A percentile compares a stretch with the other conserved stretches of the same genome.
Evolutionary conservation across 768 basidiomycete species (phyloP).

Genomic region (Cyclocybe aegerita): DNA sequence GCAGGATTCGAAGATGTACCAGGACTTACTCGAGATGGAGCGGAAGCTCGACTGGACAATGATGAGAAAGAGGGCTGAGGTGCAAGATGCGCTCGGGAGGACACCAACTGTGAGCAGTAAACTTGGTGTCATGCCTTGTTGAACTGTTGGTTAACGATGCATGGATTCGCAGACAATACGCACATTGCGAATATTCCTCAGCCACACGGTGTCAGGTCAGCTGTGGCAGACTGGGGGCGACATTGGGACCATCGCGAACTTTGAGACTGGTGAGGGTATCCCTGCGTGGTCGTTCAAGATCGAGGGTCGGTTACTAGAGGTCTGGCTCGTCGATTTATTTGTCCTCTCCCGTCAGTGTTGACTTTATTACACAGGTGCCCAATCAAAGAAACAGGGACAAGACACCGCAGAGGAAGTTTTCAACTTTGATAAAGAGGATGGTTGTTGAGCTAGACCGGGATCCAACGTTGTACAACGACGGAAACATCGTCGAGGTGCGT

Average conservation of each 20-base stretch:
- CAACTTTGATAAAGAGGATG: conserved; percentile 81
- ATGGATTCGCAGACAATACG: conserved; percentile 61
- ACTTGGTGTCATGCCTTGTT: background rate
- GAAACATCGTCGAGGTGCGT: conserved; percentile 86
- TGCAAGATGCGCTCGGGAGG: conserved; percentile 83
- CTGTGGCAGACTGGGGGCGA: conserved; percentile 69
- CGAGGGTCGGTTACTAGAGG: conserved; percentile 86
- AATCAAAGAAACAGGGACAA: conserved; percentile 68
- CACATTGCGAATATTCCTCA: conserved; percentile 82
- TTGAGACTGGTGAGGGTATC: conserved; percentile 86
- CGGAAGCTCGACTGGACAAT: conserved; percentile 94
- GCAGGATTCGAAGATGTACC: conserved; percentile 84
- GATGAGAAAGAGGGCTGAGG: conserved; percentile 84
- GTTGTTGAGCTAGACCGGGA: conserved; percentile 88
- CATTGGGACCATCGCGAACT: conserved; percentile 43
- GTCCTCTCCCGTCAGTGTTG: background rate
- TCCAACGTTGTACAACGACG: conserved; percentile 74
- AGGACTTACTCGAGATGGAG: conserved; percentile 84
- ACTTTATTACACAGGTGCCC: conserved; percentile 39
- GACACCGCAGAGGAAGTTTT: conserved; percentile 71
- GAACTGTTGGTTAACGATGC: background rate
- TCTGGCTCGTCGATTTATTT: conserved; percentile 27
- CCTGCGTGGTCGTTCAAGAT: conserved; percentile 88
- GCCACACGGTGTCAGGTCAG: conserved; percentile 85
- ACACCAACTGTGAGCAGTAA: conserved; percentile 59